These are phyloP conservation scores for Suhomyces terraborum DNA, from an alignment of 1,139 yeast species.

Conservation along the genomic window DNA sequence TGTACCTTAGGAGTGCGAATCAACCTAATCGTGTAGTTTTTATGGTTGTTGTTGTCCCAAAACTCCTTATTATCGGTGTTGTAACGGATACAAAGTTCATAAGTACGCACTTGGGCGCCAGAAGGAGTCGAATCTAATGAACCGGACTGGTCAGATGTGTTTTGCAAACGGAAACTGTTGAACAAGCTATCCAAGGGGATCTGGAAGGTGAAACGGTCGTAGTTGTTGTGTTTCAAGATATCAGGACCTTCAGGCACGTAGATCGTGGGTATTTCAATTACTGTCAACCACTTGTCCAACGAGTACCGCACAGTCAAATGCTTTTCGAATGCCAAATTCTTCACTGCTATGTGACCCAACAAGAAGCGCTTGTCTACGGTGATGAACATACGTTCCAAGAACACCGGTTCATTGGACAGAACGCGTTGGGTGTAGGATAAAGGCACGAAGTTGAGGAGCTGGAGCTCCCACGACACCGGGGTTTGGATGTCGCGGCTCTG, in stretches of 20 bases:
- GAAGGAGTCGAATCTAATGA: not conserved
- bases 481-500: too few relatives aligned
- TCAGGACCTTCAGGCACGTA: constrained; percentile 65
- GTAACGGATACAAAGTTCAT: constrained; percentile 63
- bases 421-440: constrained; percentile 43
- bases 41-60: constrained; percentile 75
- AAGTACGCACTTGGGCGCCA: constrained; percentile 25
- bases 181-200: constrained; percentile 47
- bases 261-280: constrained; percentile 65
- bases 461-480: constrained; percentile 55
- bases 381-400: constrained; percentile 65
- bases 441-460: constrained; percentile 48
- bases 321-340: constrained; percentile 68
- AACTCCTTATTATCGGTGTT: constrained; percentile 50
- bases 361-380: constrained; percentile 57
- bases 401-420: constrained; percentile 47
- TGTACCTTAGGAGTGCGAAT: constrained; percentile 23
- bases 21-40: constrained; percentile 61
- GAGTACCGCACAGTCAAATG: constrained; percentile 64
- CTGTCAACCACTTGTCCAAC: constrained; percentile 71
- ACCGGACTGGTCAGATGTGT: not conserved
- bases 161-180: constrained; percentile 28
- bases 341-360: constrained; percentile 75
- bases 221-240: constrained; percentile 48
- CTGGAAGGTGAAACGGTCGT: constrained; percentile 61